A percentile compares a stretch with the other conserved stretches of the same genome.
phyloP scores from a whole-genome alignment of 2,329 filamentous ascomycete genomes.

The Paecilomyces sp. region DNA sequence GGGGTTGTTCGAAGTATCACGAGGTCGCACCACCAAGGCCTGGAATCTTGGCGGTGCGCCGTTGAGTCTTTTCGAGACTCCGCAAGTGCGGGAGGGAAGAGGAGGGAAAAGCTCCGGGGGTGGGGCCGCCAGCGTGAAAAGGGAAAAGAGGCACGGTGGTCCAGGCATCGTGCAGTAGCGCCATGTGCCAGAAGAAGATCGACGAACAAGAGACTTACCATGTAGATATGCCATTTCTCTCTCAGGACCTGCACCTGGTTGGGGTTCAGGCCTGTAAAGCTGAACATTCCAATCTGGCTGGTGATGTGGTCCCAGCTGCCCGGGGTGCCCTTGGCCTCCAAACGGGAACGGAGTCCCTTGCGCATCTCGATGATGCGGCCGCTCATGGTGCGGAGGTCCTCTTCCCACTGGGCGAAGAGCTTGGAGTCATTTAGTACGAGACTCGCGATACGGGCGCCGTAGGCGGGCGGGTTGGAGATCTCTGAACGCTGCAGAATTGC shows the following conservation, averaged over 20 bases:
- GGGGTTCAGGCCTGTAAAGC: conserved; percentile 56
- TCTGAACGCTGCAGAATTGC: conserved; percentile 93
- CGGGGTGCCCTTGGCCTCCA: conserved; percentile 79
- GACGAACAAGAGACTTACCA: conserved; percentile 26
- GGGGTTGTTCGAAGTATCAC: background rate
- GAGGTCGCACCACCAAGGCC: background rate
- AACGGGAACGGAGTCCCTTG: conserved; percentile 64
- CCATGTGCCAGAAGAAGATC: background rate
- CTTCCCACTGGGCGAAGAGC: conserved; percentile 88
- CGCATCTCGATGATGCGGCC: conserved; percentile 94
- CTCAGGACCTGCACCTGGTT: conserved; percentile 40
- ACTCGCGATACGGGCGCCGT: conserved; percentile 83
- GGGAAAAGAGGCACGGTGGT: background rate
- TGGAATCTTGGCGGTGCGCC: background rate
- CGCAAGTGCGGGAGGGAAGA: background rate
- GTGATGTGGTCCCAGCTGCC: conserved; percentile 96
- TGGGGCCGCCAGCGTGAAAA: conserved; percentile 1
- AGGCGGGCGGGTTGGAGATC: conserved; percentile 93
- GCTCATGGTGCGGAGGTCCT: conserved; percentile 86
- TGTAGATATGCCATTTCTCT: conserved; percentile 45
- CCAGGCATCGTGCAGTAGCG: background rate
- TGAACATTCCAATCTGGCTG: conserved; percentile 99
- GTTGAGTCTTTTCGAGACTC: background rate
- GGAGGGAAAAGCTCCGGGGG: background rate
- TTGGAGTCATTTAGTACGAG: conserved; percentile 73